Percentiles rank a stretch among this genome's conserved stretches.
Conservation (phyloP, 1,284 basidiomycete species). For the Cystobasidiaceae sp. region DNA sequence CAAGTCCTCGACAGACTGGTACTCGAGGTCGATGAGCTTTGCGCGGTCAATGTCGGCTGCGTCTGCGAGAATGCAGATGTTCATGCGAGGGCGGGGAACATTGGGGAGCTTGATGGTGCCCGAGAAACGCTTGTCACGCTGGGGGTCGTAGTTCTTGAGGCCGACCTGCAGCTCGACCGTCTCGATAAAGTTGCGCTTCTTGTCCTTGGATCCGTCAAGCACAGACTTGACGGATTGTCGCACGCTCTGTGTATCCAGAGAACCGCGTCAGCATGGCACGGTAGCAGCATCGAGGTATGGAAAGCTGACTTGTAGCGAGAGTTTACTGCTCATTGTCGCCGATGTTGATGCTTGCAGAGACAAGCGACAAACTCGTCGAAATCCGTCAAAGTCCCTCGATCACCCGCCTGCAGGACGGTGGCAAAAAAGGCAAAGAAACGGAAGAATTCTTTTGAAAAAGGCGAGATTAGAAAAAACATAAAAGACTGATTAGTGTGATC, state of each 20-base stretch:
- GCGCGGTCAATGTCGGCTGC: constrained; percentile 98
- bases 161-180: constrained; percentile 64
- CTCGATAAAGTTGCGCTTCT: constrained; percentile 82
- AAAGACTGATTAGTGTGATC: too few species aligned
- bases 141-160: constrained; percentile 93
- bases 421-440: too few species aligned
- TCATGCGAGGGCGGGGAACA: constrained; percentile 97
- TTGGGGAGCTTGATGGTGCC: constrained; percentile 97
- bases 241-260: constrained; percentile 82
- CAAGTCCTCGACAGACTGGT: constrained; percentile 97
- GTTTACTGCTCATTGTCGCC: too few species aligned
- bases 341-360: too few species aligned
- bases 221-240: constrained; percentile 88
- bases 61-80: constrained; percentile 98
- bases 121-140: constrained; percentile 93
- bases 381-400: too few species aligned
- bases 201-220: constrained; percentile 71
- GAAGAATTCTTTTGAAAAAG: too few species aligned
- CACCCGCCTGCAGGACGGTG: too few species aligned
- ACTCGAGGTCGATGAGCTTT: constrained; percentile 93
- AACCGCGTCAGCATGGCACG: not conserved
- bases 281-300: too few species aligned
- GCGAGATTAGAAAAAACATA: too few species aligned
- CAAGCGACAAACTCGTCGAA: too few species aligned
- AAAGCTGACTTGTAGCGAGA: too few species aligned